These are phyloP conservation scores for Leptodontidium sp. DNA, from an alignment of 2,329 filamentous ascomycete species.

Conservation along the genomic window DNA sequence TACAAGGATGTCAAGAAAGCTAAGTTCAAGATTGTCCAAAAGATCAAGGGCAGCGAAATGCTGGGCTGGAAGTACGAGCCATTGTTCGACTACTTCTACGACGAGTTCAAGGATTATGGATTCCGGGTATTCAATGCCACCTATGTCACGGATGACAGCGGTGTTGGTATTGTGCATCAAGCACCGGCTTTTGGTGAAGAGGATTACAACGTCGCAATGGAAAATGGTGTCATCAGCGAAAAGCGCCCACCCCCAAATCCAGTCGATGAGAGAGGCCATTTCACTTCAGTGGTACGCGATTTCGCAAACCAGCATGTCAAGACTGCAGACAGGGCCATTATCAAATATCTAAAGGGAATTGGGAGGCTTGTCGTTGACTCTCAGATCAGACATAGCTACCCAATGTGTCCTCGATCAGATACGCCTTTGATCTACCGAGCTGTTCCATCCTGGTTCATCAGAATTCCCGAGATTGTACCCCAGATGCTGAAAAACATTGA, in stretches of 20 bases:
- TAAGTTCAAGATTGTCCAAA: slow-evolving; percentile 84
- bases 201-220: slow-evolving; percentile 86
- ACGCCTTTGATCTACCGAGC: slow-evolving; percentile 92
- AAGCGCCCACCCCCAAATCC: slow-evolving; percentile 86
- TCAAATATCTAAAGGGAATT: slow-evolving; percentile 82
- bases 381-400: slow-evolving; percentile 89
- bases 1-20: slow-evolving; percentile 98
- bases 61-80: slow-evolving; percentile 84
- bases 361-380: slow-evolving; percentile 85
- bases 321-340: slow-evolving; percentile 89
- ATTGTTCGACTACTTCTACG: slow-evolving; percentile 88
- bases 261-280: slow-evolving; percentile 84
- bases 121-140: slow-evolving; percentile 84
- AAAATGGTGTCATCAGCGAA: slow-evolving; percentile 79
- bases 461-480: slow-evolving; percentile 82
- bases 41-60: slow-evolving; percentile 84
- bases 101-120: slow-evolving; percentile 84
- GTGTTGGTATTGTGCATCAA: slow-evolving; percentile 94
- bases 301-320: slow-evolving; percentile 92
- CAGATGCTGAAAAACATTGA: slow-evolving; percentile 92
- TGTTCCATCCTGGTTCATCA: slow-evolving; percentile 94
- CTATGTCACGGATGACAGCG: slow-evolving; percentile 89
- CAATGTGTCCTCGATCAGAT: slow-evolving; percentile 94
- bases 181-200: slow-evolving; percentile 94
- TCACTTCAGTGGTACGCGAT: slow-evolving; percentile 78